Evolutionary conservation across 257 asterid species (phyloP).

Genomic region (Coffea eugenioides): DNA sequence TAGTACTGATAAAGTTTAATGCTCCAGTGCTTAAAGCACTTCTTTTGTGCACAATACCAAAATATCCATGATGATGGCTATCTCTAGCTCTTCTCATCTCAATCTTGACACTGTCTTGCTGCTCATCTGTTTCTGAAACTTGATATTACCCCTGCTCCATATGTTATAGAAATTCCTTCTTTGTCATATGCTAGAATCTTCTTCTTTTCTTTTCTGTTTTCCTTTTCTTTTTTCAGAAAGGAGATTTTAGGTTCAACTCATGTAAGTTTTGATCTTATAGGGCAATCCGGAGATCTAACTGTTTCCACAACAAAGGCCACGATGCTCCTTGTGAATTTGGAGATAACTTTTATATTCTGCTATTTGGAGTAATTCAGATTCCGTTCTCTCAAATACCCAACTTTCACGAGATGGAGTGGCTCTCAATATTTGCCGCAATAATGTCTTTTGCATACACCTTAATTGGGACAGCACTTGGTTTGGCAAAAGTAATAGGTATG

Average conservation of each 20-base stretch:
- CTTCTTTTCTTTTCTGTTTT: too few species aligned
- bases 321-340: constrained; percentile 50
- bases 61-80: not conserved
- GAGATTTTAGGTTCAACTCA: too few species aligned
- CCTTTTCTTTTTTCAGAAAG: too few species aligned
- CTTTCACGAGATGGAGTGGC: constrained; percentile 55
- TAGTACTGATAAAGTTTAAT: not conserved
- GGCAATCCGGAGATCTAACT: constrained; percentile 63
- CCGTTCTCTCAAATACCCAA: constrained; percentile 62
- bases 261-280: constrained; percentile 12
- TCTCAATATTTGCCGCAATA: constrained; percentile 51
- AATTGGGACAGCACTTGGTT: constrained; percentile 50
- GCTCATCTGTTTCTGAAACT: not conserved
- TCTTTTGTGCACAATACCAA: not conserved
- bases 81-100: not conserved
- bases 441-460: constrained; percentile 60
- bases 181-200: too few species aligned
- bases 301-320: constrained; percentile 58
- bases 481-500: constrained; percentile 47
- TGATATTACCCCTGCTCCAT: not conserved
- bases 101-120: not conserved
- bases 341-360: constrained; percentile 40
- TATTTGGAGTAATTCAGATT: constrained; percentile 54
- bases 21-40: not conserved
- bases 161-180: too few species aligned